These are phyloP conservation scores for Pseudoperonospora humuli DNA, from an alignment of 352 stramenopile species.

Conservation along the genomic window DNA sequence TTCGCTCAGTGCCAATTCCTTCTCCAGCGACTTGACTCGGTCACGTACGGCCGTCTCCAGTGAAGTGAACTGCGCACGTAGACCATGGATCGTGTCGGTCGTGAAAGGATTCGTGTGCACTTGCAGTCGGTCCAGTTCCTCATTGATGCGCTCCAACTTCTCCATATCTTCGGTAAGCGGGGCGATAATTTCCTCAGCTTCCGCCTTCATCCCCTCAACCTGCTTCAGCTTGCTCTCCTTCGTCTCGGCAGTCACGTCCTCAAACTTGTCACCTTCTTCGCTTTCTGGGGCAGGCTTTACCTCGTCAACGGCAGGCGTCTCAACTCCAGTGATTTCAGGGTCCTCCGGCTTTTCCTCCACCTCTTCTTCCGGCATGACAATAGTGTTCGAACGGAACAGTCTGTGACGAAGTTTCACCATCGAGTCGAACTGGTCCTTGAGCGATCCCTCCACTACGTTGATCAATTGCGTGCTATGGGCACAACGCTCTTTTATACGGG, in stretches of 20 bases:
- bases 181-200: constrained; percentile 26
- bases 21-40: constrained; percentile 85
- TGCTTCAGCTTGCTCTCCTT: constrained; percentile 12
- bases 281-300: constrained; percentile 18
- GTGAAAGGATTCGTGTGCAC: constrained; percentile 88
- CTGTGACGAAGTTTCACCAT: constrained; percentile 65
- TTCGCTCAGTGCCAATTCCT: constrained; percentile 79
- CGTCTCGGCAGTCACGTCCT: constrained; percentile 5
- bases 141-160: constrained; percentile 73
- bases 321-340: constrained; percentile 25
- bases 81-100: constrained; percentile 84
- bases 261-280: constrained; percentile 26
- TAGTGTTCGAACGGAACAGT: constrained; percentile 61
- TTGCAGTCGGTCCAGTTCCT: constrained; percentile 69
- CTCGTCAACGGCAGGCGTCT: constrained; percentile 11
- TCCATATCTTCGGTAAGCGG: constrained; percentile 76
- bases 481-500: constrained; percentile 72
- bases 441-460: constrained; percentile 64
- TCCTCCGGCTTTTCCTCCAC: constrained; percentile 28
- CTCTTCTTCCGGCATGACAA: constrained; percentile 31
- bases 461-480: constrained; percentile 66
- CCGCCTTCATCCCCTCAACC: constrained; percentile 22
- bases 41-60: constrained; percentile 70
- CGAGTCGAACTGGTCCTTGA: constrained; percentile 72
- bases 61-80: constrained; percentile 79